Base-by-base conservation (phyloP, 202 grass and related monocot species). In the Saccharum hybrid region DNA sequence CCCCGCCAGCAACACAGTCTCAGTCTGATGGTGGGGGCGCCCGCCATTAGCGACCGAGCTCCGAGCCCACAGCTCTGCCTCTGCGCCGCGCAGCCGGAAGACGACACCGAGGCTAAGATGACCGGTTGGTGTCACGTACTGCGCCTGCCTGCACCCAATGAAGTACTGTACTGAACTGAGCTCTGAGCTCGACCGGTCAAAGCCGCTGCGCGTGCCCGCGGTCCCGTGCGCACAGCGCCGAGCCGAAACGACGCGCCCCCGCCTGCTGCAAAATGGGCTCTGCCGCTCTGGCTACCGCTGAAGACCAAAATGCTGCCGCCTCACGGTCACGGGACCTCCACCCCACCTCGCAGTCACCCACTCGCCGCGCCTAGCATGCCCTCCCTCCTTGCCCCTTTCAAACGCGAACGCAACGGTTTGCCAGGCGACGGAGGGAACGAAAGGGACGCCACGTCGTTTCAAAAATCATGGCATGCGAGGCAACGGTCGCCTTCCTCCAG, bases 401-500 rank as follows among this genome's bases (percentile, higher is more conserved):
- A 86, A 69, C 63, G 62, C 62, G 10, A 18, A 31, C 19, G 41
- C 63, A n/a, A 71, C 66, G 61, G 48, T 78, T 84, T 31, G 62
- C 49, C 61, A 63, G 60, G 23, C 22, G 22, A 28, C 0, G 36
- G 37, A 28, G 6, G 61, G 42, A 57, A 75, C 12, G 82, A 84
- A 80, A 88, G 82, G 13, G 76, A 85, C 82, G 64, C 54, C 77
- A 68, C 75, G 66, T 88, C 52, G 18, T 49, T 78, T 83, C 80
- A 10, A 59, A 83, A 87, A 76, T 71, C 52, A 26, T 67, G 16
- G 18, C 19, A 5, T 8, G 5, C 26, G 3, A 52, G 18, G 60
- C 87, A 85, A 89, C 82, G 82, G 87, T 89, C 87, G 9, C 75
- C n/a, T 43, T 43, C 49, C 49, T 54, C 3, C 21, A 1, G 21